Evolutionary conservation across 768 basidiomycete species (phyloP).

Genomic region (Psilocybe cubensis): DNA sequence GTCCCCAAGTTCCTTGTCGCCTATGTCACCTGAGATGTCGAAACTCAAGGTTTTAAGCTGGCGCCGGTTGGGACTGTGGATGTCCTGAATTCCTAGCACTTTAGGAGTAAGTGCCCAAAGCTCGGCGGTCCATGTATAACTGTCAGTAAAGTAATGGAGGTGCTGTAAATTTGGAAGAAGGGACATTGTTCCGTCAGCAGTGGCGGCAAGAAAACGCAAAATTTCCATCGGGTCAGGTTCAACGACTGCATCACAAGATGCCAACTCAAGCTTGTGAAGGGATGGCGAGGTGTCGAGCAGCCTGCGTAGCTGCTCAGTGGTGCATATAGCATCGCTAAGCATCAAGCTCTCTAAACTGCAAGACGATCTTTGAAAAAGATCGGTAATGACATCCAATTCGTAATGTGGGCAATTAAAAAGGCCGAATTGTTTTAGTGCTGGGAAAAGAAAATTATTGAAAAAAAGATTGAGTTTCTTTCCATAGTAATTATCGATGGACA

Average conservation of each 20-base stretch:
- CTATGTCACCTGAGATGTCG: too few relatives aligned
- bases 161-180: neutral
- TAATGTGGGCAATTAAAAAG: neutral
- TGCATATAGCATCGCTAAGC: neutral
- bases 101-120: neutral
- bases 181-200: neutral
- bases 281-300: neutral
- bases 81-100: neutral
- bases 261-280: neutral
- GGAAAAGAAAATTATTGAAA: neutral
- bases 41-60: too few relatives aligned
- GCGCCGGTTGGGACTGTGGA: neutral
- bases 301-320: neutral
- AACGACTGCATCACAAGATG: neutral
- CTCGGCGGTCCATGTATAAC: neutral
- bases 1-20: too few relatives aligned
- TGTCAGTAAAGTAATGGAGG: neutral
- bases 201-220: neutral
- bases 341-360: neutral
- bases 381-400: neutral
- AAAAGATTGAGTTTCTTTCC: neutral
- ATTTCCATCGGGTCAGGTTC: neutral
- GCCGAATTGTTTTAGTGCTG: neutral
- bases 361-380: neutral
- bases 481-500: neutral